Percentiles rank a stretch among this genome's conserved stretches.
Evolutionary conservation across 768 basidiomycete species (phyloP).

Genomic region (Psilocybe sp.): DNA sequence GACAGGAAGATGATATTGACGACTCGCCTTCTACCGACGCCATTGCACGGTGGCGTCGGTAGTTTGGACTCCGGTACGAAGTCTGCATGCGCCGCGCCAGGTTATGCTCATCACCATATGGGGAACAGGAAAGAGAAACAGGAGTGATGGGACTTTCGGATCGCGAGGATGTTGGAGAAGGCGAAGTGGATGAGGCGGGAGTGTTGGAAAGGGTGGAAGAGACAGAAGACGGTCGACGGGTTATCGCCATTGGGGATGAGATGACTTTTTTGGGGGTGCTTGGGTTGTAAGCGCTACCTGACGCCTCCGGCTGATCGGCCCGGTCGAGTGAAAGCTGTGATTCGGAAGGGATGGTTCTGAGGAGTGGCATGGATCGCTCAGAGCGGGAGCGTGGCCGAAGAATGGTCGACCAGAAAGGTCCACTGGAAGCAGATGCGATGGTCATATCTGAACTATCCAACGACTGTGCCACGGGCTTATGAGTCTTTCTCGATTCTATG

Average conservation of each 20-base stretch:
- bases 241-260: slow-evolving; percentile 17
- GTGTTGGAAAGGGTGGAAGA: slow-evolving; percentile 25
- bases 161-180: slow-evolving; percentile 25
- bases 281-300: slow-evolving; percentile 17
- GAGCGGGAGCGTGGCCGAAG: slow-evolving; percentile 33
- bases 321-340: slow-evolving; percentile 25
- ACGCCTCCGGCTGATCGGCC: slow-evolving; percentile 9
- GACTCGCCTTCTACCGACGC: slow-evolving; percentile 5
- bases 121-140: slow-evolving; percentile 17
- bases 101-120: slow-evolving; percentile 5
- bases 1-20: slow-evolving; percentile 25
- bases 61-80: slow-evolving; percentile 10
- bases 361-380: slow-evolving; percentile 27
- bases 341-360: slow-evolving; percentile 32
- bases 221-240: slow-evolving; percentile 23
- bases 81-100: no score
- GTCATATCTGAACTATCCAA: slow-evolving; percentile 3
- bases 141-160: slow-evolving; percentile 28
- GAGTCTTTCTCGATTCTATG: slow-evolving; percentile 15
- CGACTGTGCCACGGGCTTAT: slow-evolving; percentile 4
- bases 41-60: slow-evolving; percentile 17
- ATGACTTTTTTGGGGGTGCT: slow-evolving; percentile 13
- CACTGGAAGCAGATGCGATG: slow-evolving; percentile 12
- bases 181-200: slow-evolving; percentile 15
- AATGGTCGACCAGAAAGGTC: slow-evolving; percentile 36